Base-by-base conservation (phyloP, 228 moss, liverwort and hornwort genomes). In the Sphagnum fallax region DNA sequence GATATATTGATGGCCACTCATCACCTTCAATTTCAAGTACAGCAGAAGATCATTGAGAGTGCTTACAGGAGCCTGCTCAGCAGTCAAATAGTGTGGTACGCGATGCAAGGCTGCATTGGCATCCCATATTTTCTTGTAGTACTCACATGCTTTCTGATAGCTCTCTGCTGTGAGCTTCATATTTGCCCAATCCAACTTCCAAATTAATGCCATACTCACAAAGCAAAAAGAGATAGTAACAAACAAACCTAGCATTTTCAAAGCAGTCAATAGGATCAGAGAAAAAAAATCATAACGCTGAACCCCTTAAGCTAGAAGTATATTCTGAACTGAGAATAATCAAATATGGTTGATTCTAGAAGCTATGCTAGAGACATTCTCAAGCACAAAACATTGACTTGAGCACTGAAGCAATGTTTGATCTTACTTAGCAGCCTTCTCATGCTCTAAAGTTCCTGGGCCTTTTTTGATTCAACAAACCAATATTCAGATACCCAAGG, bases 61-160 rank as follows among this genome's bases (percentile, higher is more conserved):
- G n/a, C 88, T 88, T 67, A 93, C 93, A 82, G 94, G 73, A 49
- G 93, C 91, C 78, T 92, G 90, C 77, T 98, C 98, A 58, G 87
- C 87, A 51, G 90, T 87, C 77, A 98, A 67, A 63, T 94, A 88
- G 59, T 90, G 90, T 32, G 94, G 98, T 65, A 98, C 90, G 49
- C 72, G 76, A 52, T 72, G 72, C 58, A 94, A 77, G 66, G 98
- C 91, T 48, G 71, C 87, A 71, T 87, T 84, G 66, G 87, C 77
- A 76, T 92, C 80, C 53, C 70, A 73, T 68, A 90, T 89, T 70
- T 78, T 80, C 75, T 85, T 77, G 69, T 79, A 98, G 73, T 90
- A 87, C 48, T 89, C 83, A 70, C 98, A 90, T 66, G 93, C 98
- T 83, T 32, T 80, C 83, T 52, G 77, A 82, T 53, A 98, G 83